These are phyloP conservation scores for Kwoniella shandongensis DNA, from an alignment of 768 basidiomycete genomes.

Conservation along the genomic window DNA sequence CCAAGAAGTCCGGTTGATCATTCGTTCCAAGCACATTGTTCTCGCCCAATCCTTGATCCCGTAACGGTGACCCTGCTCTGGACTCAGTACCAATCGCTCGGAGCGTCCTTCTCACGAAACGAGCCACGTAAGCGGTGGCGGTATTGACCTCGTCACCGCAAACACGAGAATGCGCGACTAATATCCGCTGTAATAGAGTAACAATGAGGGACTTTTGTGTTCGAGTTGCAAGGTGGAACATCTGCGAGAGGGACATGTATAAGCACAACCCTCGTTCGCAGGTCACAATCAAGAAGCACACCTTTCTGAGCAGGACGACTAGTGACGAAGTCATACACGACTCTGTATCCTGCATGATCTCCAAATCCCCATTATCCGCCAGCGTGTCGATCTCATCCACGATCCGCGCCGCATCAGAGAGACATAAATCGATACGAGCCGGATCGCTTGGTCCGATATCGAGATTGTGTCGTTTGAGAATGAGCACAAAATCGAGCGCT, in stretches of 20 bases:
- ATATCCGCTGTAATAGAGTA: constrained; percentile 25
- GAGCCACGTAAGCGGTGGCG: constrained; percentile 31
- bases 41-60: neutral
- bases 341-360: constrained; percentile 36
- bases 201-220: constrained; percentile 30
- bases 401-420: constrained; percentile 16
- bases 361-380: constrained; percentile 23
- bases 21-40: constrained; percentile 7
- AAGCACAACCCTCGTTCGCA: too few species aligned
- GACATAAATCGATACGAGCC: constrained; percentile 22
- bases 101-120: constrained; percentile 27
- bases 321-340: constrained; percentile 33
- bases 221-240: constrained; percentile 18
- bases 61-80: constrained; percentile 20
- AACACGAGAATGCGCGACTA: constrained; percentile 15
- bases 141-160: constrained; percentile 14
- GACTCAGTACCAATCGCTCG: constrained; percentile 29
- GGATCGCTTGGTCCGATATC: constrained; percentile 17
- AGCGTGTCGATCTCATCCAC: constrained; percentile 27
- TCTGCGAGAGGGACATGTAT: constrained; percentile 14
- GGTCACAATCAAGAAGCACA: neutral
- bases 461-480: constrained; percentile 24
- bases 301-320: constrained; percentile 28
- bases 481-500: constrained; percentile 27
- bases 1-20: constrained; percentile 26